These are phyloP conservation scores for Arabis hirsuta DNA, from an alignment of 345 rosid genomes.

Conservation along the genomic window DNA sequence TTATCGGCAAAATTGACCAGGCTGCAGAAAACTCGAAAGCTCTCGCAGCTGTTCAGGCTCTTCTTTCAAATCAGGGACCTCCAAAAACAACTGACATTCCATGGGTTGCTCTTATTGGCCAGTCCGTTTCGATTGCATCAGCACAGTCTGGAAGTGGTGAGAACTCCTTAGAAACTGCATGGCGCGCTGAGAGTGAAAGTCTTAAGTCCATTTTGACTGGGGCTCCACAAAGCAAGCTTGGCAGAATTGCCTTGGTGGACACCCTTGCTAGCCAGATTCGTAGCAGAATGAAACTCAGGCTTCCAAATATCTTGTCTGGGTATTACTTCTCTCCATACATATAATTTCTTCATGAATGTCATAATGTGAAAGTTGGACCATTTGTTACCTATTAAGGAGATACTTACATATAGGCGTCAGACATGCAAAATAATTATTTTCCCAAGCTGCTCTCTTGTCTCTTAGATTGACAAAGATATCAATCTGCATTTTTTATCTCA, in stretches of 20 bases:
- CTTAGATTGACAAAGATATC: not conserved
- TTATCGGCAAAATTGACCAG: constrained; percentile 93
- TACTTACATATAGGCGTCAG: constrained; percentile 13
- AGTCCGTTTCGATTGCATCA: constrained; percentile 89
- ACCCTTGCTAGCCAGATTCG: constrained; percentile 92
- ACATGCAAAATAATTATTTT: not conserved
- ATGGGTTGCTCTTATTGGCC: constrained; percentile 99
- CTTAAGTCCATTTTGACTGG: constrained; percentile 79
- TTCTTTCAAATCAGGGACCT: constrained; percentile 88
- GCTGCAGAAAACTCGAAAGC: constrained; percentile 89
- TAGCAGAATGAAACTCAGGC: constrained; percentile 87
- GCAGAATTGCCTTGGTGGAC: constrained; percentile 91
- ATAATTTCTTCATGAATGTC: constrained; percentile 31
- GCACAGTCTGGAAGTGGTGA: constrained; percentile 80
- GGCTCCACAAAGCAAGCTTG: constrained; percentile 91
- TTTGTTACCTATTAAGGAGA: constrained; percentile 11
- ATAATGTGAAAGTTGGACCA: constrained; percentile 15
- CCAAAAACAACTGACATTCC: constrained; percentile 90
- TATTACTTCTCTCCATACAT: constrained; percentile 45
- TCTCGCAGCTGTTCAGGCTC: constrained; percentile 96
- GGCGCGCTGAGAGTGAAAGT: constrained; percentile 98
- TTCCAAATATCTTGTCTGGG: constrained; percentile 96
- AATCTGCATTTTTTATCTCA: not conserved
- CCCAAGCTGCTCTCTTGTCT: constrained; percentile 22
- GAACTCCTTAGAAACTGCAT: constrained; percentile 95